Base-by-base conservation (phyloP, 805 yeast genomes). In the Clavispora carvajalis region DNA sequence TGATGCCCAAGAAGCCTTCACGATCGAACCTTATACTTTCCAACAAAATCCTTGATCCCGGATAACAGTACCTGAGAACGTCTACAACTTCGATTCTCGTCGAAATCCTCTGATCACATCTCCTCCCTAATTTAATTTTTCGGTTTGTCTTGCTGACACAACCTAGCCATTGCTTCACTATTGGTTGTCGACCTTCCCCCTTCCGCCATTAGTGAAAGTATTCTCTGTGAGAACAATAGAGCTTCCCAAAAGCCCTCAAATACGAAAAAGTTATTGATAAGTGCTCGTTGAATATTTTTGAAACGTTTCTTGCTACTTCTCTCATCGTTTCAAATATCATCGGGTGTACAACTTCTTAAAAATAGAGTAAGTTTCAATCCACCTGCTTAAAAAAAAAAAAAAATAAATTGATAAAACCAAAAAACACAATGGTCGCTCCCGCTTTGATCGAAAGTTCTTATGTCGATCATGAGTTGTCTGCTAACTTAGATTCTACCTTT, bases 401-500 rank as follows among this genome's bases (percentile, higher is more conserved):
- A 28, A 28, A 28, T 7, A 16, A 28, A 28, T 7, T 12, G 7
- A 16, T 15, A 33, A 18, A 29, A 35, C 37, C 24, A 39, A 35
- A 39, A 21, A 15, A n/a, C 12, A 9, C 3, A 16, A 67, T 69
- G 73, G 73, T 66, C 47, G 70, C 72, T 35, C 71, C 74, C 28
- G 67, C 70, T 34, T 63, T 61, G 54, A 33, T 44, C 38, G 65
- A 67, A 41, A 75, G 71, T 52, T 58, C 74, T 16, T 80, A 73
- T 57, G 79, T 88, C 53, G 90, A 90, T 62, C 91, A 84, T 60
- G 86, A 82, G 45, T 69, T 86, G 37, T 82, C 95, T 7, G 81
- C 80, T 34, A 74, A 77, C 45, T 69, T 90, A 48, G 97, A 90
- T 65, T 89, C 96, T 15, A 74, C 95, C 11, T 84, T 80, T 57